Evolutionary conservation across 306 rosid genomes (phyloP).

Genomic region (Luffa aegyptiaca): DNA sequence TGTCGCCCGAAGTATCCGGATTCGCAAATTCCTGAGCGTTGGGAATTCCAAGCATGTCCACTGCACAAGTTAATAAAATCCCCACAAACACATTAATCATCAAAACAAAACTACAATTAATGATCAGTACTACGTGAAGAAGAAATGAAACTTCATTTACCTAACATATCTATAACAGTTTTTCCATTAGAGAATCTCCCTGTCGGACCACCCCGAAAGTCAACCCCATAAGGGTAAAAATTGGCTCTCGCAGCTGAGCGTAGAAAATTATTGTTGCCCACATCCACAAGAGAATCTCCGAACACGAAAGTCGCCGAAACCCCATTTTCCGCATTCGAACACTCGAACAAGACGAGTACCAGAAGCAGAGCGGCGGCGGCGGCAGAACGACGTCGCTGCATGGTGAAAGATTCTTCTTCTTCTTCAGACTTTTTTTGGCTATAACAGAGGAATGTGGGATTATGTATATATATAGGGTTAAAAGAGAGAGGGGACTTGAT

Average conservation of each 20-base stretch:
- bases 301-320: slow-evolving; percentile 74
- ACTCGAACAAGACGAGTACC: slow-evolving; percentile 4
- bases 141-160: slow-evolving; percentile 11
- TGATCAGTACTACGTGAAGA: no score
- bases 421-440: background rate
- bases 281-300: slow-evolving; percentile 81
- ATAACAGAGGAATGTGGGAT: background rate
- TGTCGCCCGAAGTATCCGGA: slow-evolving; percentile 32
- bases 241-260: slow-evolving; percentile 45
- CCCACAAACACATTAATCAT: background rate
- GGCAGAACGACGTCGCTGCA: background rate
- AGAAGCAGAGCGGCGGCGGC: background rate
- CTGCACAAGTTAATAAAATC: slow-evolving; percentile 16
- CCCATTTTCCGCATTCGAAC: slow-evolving; percentile 14
- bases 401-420: background rate
- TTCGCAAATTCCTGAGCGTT: slow-evolving; percentile 52
- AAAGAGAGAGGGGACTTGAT: no score
- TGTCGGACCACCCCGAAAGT: slow-evolving; percentile 42
- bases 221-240: slow-evolving; percentile 68
- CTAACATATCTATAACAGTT: slow-evolving; percentile 52
- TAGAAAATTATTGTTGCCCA: slow-evolving; percentile 72
- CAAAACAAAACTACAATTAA: background rate
- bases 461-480: background rate
- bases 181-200: slow-evolving; percentile 79
- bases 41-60: slow-evolving; percentile 54